Conservation (phyloP, 345 rosid genomes). For the Populus nigra region DNA sequence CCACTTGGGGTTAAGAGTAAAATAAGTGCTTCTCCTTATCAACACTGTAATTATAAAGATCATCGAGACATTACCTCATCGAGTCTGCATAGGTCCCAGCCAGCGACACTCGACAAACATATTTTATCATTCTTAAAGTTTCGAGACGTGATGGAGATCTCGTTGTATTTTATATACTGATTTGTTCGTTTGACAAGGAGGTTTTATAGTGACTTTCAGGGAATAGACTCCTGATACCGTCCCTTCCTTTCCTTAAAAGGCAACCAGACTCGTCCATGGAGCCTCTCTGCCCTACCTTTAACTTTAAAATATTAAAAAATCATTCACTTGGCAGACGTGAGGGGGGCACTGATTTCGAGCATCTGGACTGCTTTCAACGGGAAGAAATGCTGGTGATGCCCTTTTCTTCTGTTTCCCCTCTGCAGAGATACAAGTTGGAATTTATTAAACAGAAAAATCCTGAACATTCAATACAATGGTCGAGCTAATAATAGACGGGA, state of each 20-base stretch:
- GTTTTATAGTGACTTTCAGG: too few species aligned
- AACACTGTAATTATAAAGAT: not conserved
- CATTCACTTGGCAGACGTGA: not conserved
- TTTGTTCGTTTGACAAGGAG: not conserved
- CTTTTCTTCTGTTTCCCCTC: too few species aligned
- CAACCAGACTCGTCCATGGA: not conserved
- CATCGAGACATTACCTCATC: not conserved
- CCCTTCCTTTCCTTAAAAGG: slow-evolving; percentile 1
- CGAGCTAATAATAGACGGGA: too few species aligned
- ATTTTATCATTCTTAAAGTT: too few species aligned
- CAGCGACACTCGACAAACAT: not conserved
- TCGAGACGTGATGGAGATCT: too few species aligned
- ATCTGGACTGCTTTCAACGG: not conserved
- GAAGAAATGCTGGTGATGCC: not conserved
- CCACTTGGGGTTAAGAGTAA: not conserved
- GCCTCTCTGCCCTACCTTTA: too few species aligned
- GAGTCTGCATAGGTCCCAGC: not conserved
- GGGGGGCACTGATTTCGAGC: not conserved
- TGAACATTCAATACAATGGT: too few species aligned
- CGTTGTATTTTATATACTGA: too few species aligned
- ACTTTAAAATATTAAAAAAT: too few species aligned
- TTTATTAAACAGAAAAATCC: too few species aligned
- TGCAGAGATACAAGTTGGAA: too few species aligned
- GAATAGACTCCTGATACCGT: not conserved
- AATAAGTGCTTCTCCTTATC: not conserved